Evolutionary conservation across 139 green algal species (phyloP).

Genomic region (Desmodesmus armatus): DNA sequence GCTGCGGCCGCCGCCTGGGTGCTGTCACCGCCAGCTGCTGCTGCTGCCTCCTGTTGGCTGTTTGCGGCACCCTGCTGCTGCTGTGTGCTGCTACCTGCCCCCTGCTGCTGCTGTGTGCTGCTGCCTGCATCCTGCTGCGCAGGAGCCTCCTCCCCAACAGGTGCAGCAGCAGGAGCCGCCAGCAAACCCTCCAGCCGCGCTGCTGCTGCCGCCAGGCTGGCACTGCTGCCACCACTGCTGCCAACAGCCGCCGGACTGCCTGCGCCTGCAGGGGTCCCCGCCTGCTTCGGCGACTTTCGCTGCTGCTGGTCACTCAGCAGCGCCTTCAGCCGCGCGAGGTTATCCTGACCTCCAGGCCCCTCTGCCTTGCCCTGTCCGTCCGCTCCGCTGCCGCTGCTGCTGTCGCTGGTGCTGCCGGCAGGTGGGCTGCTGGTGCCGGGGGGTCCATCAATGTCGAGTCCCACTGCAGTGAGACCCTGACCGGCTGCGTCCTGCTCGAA

Average conservation of each 20-base stretch:
- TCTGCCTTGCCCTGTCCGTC: not conserved
- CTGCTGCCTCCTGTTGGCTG: not conserved
- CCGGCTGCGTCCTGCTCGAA: not conserved
- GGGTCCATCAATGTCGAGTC: too few relatives aligned
- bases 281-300: not conserved
- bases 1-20: not conserved
- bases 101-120: constrained; percentile 7
- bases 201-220: constrained; percentile 27
- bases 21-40: not conserved
- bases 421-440: constrained; percentile 35
- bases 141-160: not conserved
- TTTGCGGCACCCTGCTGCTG: not conserved
- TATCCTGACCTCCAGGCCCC: not conserved
- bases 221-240: not conserved
- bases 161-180: constrained; percentile 9
- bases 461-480: not conserved
- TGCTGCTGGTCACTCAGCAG: constrained; percentile 26
- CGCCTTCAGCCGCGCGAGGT: not conserved
- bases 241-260: not conserved
- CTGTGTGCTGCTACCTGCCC: not conserved
- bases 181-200: constrained; percentile 27
- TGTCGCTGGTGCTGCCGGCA: not conserved
- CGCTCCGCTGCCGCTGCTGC: not conserved
- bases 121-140: constrained; percentile 13
- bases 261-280: not conserved